Evolutionary conservation across 139 green algal genomes (phyloP), one percentile per base, ranked within the genome.

Genomic region (Volvox reticuliferus): DNA sequence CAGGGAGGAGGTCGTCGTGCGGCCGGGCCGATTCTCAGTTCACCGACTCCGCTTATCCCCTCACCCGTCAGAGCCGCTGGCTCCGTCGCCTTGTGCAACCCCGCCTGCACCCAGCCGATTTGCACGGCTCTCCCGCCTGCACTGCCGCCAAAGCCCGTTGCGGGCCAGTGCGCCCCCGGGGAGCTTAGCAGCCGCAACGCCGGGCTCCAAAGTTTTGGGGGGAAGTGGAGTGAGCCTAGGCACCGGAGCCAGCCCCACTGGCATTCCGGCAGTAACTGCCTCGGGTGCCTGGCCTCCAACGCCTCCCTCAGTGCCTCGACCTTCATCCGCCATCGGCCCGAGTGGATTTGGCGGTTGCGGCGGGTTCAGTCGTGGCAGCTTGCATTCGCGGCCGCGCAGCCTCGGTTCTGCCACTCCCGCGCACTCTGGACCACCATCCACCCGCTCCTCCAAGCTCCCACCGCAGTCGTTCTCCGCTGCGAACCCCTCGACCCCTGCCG

Each of bases 1-100:
- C 79, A 3, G 50, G 50, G 79, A 86, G 37, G 50, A 21, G 50
- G 79, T 86, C 12, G 19, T 68, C 50, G 55, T 86, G 26, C 79
- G 79, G 13, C 79, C 79, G 17, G 79, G 79, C 44, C 50, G 79
- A 55, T 86, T 86, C 79, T 44, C 50, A 26, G 44, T 86, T 12
- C 12, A 13, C 16, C 79, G 79, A 0, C 50, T 86, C 12, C 55
- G 24, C 24, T 17, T 86, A 17, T 84, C 35, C 5, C 30, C 75
- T 20, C 75, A 55, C 1, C 32, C 75, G 9, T 35, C 21, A 33
- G 75, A 81, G 14, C 75, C 75, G 18, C 75, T 30, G 26, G 71
- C 20, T 33, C 78, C 37, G 19, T 68, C 36, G 17, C 78, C 78
- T 44, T 33, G 78, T 44, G 36, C 17, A 37, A 65, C 37, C 19